These are phyloP conservation scores for Chrysochromulina parva DNA, from an alignment of 78 protist genomes.

Conservation along the genomic window DNA sequence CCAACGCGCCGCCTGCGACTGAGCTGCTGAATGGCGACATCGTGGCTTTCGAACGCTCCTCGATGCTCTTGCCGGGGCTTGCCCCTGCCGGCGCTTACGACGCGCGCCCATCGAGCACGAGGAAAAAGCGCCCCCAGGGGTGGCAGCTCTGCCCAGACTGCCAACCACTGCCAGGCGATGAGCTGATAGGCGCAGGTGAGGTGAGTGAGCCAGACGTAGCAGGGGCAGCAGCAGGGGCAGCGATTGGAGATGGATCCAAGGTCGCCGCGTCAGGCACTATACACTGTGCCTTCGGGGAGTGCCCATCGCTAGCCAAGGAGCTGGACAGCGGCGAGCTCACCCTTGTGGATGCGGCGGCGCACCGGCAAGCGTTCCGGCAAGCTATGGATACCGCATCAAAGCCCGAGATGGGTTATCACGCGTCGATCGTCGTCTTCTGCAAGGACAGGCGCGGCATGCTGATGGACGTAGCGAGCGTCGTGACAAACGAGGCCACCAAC, in stretches of 20 bases:
- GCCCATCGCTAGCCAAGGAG: not conserved
- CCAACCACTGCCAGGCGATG: not conserved
- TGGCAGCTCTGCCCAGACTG: not conserved
- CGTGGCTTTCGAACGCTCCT: not conserved
- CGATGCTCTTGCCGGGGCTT: no score
- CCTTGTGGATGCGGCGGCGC: not conserved
- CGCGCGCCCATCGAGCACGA: no score
- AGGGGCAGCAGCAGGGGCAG: not conserved
- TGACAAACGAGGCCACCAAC: not conserved
- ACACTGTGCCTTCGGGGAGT: not conserved
- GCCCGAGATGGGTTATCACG: not conserved
- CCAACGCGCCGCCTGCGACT: not conserved
- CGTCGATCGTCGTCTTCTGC: not conserved
- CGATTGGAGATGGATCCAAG: no score
- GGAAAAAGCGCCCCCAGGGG: no score
- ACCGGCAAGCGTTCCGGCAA: not conserved
- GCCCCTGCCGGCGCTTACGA: no score
- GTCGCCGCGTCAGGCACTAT: not conserved
- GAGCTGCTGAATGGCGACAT: slow-evolving; percentile 7
- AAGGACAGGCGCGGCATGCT: not conserved
- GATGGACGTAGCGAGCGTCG: not conserved
- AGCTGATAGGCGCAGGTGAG: not conserved
- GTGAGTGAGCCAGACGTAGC: no score
- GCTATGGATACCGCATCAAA: not conserved
- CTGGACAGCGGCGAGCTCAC: not conserved